These are phyloP conservation scores for Neobulgaria alba DNA, from an alignment of 2,329 filamentous ascomycete genomes.

Conservation along the genomic window DNA sequence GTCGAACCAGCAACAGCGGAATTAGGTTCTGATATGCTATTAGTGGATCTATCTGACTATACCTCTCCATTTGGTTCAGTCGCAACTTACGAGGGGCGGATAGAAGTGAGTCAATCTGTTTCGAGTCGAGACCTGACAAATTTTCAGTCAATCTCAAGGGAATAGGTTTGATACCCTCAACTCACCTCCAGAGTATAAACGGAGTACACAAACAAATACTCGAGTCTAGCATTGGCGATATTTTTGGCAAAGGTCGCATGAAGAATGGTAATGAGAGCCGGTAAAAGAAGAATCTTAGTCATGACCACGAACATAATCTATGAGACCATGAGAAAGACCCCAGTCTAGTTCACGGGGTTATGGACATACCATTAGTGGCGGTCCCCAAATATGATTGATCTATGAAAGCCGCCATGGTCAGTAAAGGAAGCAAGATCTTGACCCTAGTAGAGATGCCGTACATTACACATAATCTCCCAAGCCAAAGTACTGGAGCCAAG, in stretches of 20 bases:
- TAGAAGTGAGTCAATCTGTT: constrained; percentile 63
- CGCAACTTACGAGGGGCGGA: constrained; percentile 47
- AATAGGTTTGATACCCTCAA: neutral
- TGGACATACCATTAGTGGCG: constrained; percentile 35
- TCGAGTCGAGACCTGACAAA: constrained; percentile 50
- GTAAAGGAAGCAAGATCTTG: too few species aligned
- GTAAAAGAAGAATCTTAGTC: constrained; percentile 71
- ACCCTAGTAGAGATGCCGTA: too few species aligned
- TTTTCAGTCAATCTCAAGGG: neutral
- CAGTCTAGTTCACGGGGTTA: neutral
- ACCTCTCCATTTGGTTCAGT: too few species aligned
- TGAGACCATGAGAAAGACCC: neutral
- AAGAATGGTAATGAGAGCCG: constrained; percentile 68
- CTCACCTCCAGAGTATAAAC: constrained; percentile 49
- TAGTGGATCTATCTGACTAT: too few species aligned
- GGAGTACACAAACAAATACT: constrained; percentile 71
- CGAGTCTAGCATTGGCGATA: constrained; percentile 57
- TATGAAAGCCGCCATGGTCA: too few species aligned
- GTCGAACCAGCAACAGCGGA: constrained; percentile 62
- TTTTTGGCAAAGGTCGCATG: constrained; percentile 60
- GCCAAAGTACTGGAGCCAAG: constrained; percentile 69
- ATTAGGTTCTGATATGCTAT: constrained; percentile 59
- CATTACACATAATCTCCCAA: constrained; percentile 48
- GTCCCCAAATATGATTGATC: constrained; percentile 23
- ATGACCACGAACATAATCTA: constrained; percentile 60